phyloP scores from a whole-genome alignment of 2,329 filamentous ascomycete genomes.

The Arthrocladium fulminans region DNA sequence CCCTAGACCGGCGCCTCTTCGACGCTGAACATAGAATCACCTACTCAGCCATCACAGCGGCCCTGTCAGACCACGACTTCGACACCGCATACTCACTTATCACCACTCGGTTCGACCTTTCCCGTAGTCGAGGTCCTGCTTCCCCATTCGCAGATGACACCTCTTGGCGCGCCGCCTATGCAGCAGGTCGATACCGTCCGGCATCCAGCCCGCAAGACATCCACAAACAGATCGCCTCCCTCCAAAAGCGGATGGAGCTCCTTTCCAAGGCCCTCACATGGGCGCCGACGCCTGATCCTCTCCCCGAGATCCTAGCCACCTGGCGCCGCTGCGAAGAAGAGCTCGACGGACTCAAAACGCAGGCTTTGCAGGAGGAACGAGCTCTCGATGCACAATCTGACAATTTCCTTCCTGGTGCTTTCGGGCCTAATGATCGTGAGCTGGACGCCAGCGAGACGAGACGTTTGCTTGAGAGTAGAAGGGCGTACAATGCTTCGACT shows the following conservation, averaged over 20 bases:
- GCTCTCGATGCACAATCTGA: constrained; percentile 51
- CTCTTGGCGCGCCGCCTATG: constrained; percentile 56
- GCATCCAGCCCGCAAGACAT: constrained; percentile 27
- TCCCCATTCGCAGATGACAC: constrained; percentile 43
- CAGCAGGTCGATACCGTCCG: constrained; percentile 48
- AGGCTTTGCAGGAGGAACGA: constrained; percentile 49
- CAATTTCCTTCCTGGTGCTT: constrained; percentile 34
- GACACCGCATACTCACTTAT: constrained; percentile 61
- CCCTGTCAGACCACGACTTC: constrained; percentile 37
- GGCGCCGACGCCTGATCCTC: constrained; percentile 44
- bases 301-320: constrained; percentile 53
- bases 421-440: constrained; percentile 36
- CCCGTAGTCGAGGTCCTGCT: constrained; percentile 21
- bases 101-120: constrained; percentile 45
- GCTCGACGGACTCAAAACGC: constrained; percentile 43
- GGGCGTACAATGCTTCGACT: constrained; percentile 23
- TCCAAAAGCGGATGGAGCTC: constrained; percentile 57
- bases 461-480: constrained; percentile 30
- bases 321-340: constrained; percentile 58
- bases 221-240: constrained; percentile 41
- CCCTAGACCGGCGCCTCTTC: constrained; percentile 16
- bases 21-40: constrained; percentile 40
- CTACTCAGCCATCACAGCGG: constrained; percentile 38
- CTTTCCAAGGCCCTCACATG: constrained; percentile 54
- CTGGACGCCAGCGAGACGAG: constrained; percentile 38